Base-by-base conservation (phyloP, 169 alveolate genomes). In the Eimeria tenella region DNA sequence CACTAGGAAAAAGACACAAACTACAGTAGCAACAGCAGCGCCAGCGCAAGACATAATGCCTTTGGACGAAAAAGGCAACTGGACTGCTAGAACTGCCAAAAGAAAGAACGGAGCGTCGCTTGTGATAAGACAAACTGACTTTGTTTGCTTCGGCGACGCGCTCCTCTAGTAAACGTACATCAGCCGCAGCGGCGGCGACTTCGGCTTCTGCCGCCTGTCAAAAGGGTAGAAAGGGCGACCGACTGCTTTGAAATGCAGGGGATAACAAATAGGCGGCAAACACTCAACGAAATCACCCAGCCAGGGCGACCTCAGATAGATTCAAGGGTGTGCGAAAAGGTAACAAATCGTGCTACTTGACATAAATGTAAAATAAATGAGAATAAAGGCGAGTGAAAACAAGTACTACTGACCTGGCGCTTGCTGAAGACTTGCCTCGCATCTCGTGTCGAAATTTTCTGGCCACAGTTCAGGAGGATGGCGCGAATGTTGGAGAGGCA, bases 71-170 rank as follows among this genome's bases (percentile, higher is more conserved):
- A 31, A 31, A 31, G 2, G 42, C 42, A 31, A 31, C 42, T 31
- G 42, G 42, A 31, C 42, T 31, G 42, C 42, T 31, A 31, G 42
- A 31, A 31, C 42, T 31, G 42, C 42, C 42, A 31, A 31, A 0
- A 31, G 42, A 31, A 31, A 31, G 42, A 31, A 31, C 42, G 2
- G 42, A 31, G 42, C 42, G 42, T 31, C 42, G 4, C 2, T 31
- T 31, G 42, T 0, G 42, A 70, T 70, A 31, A 15, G 17, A 13
- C 10, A 42, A 53, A 23, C 84, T 42, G 31, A 74, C 84, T 53
- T 74, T 74, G 60, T 74, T 74, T 74, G 84, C 84, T 49, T 74
- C 84, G 19, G 60, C 84, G 60, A 74, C 31, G 15, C 84, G 84
- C 84, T 74, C 84, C 62, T 74, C 84, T 53, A 74, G 84, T 6